These are phyloP conservation scores for Kuraishia ogatae DNA, from an alignment of 805 yeast species.

Conservation along the genomic window DNA sequence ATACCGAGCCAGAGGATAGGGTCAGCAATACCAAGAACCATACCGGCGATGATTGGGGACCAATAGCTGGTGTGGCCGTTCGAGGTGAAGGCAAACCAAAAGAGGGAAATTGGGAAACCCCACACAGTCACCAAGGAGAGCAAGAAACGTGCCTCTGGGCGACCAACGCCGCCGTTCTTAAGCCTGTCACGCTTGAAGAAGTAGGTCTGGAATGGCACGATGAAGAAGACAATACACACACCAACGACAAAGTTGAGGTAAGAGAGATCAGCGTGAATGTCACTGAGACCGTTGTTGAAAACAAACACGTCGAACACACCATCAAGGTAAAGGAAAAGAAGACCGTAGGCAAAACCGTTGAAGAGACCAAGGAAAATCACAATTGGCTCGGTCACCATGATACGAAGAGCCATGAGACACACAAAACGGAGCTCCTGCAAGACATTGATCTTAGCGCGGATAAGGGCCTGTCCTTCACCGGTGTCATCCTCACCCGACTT, in stretches of 20 bases:
- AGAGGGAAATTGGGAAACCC: conserved; percentile 26
- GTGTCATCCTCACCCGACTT: conserved; percentile 9
- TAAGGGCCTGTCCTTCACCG: conserved; percentile 11
- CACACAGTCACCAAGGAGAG: conserved; percentile 24
- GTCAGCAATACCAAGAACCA: conserved; percentile 21
- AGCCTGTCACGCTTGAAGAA: conserved; percentile 20
- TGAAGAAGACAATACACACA: conserved; percentile 17
- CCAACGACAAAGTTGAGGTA: conserved; percentile 26
- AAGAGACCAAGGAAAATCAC: conserved; percentile 23
- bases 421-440: conserved; percentile 21
- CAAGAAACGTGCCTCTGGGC: conserved; percentile 26
- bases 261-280: conserved; percentile 23
- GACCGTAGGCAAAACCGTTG: conserved; percentile 27
- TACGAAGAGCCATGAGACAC: conserved; percentile 21
- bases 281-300: conserved; percentile 20
- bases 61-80: conserved; percentile 22
- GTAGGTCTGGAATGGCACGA: conserved; percentile 23
- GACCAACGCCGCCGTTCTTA: conserved; percentile 22
- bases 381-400: conserved; percentile 27
- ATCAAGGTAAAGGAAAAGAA: conserved; percentile 24
- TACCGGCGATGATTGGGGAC: conserved; percentile 26
- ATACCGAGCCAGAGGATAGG: conserved; percentile 26
- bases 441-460: conserved; percentile 14
- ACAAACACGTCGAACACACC: conserved; percentile 27
- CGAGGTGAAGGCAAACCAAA: conserved; percentile 26